A percentile compares a stretch with the other conserved stretches of the same genome.
Conservation (phyloP, 2,329 filamentous ascomycete genomes). For the Diaporthe citri region DNA sequence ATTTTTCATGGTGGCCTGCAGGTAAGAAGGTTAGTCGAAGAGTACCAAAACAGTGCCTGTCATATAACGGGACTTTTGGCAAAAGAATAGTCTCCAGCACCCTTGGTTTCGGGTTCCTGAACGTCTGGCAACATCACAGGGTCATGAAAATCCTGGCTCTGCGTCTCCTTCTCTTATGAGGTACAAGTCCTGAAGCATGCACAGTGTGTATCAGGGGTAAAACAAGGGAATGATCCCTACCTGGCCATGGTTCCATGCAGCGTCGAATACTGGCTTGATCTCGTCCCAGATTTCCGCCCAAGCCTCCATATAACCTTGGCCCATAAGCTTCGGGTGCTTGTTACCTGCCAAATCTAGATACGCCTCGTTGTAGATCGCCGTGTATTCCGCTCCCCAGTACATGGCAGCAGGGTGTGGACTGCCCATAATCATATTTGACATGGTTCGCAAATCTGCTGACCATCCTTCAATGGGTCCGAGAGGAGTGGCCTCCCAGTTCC, state of each 20-base stretch:
- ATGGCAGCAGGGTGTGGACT: constrained; percentile 80
- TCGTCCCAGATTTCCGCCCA: constrained; percentile 83
- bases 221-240: not conserved
- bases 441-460: constrained; percentile 77
- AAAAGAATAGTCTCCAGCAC: not conserved
- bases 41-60: not conserved
- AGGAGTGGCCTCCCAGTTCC: constrained; percentile 80
- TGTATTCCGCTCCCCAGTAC: constrained; percentile 78
- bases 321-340: constrained; percentile 83
- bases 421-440: constrained; percentile 87
- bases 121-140: not conserved
- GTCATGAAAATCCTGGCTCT: no score
- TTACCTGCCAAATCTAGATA: constrained; percentile 73
- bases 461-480: constrained; percentile 83
- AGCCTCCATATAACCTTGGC: constrained; percentile 74
- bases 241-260: constrained; percentile 73
- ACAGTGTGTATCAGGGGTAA: no score
- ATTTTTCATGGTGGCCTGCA: constrained; percentile 84
- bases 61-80: not conserved
- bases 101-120: not conserved
- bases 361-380: constrained; percentile 80
- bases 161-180: not conserved
- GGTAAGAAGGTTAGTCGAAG: not conserved
- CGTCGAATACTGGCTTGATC: constrained; percentile 76
- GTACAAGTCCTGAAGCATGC: no score